These are phyloP conservation scores for Eucalyptus camaldulensis DNA, from an alignment of 345 rosid species.

Conservation along the genomic window DNA sequence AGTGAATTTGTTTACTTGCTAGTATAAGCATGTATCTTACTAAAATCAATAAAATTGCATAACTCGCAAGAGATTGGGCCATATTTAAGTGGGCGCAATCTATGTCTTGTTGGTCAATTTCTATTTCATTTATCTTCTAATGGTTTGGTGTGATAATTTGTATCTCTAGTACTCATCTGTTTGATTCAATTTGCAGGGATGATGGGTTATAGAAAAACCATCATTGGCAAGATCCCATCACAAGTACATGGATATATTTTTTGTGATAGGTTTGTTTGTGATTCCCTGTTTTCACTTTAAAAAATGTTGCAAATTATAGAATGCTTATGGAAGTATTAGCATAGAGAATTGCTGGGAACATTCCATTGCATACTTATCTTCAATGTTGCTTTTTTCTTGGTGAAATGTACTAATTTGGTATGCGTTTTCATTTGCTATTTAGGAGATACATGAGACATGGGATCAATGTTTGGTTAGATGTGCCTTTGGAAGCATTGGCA, in stretches of 20 bases:
- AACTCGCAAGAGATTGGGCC: slow-evolving; percentile 64
- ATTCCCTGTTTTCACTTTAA: neutral
- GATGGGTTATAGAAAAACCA: slow-evolving; percentile 98
- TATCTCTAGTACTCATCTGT: neutral
- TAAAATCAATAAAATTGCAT: slow-evolving; percentile 23
- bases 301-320: neutral
- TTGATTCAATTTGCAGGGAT: slow-evolving; percentile 35
- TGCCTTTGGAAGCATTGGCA: slow-evolving; percentile 87
- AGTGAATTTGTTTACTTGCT: neutral
- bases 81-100: slow-evolving; percentile 51
- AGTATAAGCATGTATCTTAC: neutral
- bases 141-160: neutral
- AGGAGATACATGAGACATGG: slow-evolving; percentile 79
- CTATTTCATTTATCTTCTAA: neutral
- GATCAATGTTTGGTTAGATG: slow-evolving; percentile 84
- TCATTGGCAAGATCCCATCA: slow-evolving; percentile 64
- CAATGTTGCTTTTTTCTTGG: neutral
- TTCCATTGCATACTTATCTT: neutral
- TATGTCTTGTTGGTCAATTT: slow-evolving; percentile 85
- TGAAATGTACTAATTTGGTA: neutral
- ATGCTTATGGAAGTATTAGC: neutral
- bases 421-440: neutral
- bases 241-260: slow-evolving; percentile 59
- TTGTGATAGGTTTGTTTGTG: slow-evolving; percentile 50
- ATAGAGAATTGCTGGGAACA: neutral